Conservation (phyloP, 768 basidiomycete genomes). For the Boletus pseudo-olivaceus region DNA sequence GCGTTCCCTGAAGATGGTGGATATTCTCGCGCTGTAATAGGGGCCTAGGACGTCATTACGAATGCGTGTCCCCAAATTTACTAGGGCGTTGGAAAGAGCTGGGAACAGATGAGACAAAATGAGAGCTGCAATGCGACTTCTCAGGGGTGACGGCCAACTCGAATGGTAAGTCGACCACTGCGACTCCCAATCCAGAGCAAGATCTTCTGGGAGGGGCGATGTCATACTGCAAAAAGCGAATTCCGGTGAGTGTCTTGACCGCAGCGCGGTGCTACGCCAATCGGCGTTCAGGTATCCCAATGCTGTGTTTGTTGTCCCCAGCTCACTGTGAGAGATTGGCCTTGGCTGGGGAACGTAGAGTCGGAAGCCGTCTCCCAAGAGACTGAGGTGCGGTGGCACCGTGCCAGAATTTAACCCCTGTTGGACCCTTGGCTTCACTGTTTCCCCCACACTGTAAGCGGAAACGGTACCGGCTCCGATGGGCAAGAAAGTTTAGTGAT, state of each 20-base stretch:
- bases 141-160: neutral
- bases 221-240: neutral
- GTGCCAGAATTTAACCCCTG: neutral
- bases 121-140: no score
- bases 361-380: slow-evolving; percentile 8
- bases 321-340: slow-evolving; percentile 4
- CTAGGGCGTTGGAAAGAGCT: neutral
- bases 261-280: neutral
- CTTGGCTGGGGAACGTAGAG: neutral
- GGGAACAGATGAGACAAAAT: neutral
- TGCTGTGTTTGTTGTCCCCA: slow-evolving; percentile 4
- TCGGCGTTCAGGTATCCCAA: neutral
- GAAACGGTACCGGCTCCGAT: slow-evolving; percentile 1
- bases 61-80: neutral
- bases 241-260: slow-evolving; percentile 1
- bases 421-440: neutral
- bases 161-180: neutral
- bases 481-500: slow-evolving; percentile 10
- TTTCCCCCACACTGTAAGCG: neutral
- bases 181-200: neutral
- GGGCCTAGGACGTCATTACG: neutral
- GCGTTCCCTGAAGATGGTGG: neutral
- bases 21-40: neutral
- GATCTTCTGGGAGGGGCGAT: neutral
- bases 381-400: neutral